Evolutionary conservation across 2,329 filamentous ascomycete species (phyloP), one percentile per base, ranked within the genome.

Genomic region (Cladorrhinum sp.): DNA sequence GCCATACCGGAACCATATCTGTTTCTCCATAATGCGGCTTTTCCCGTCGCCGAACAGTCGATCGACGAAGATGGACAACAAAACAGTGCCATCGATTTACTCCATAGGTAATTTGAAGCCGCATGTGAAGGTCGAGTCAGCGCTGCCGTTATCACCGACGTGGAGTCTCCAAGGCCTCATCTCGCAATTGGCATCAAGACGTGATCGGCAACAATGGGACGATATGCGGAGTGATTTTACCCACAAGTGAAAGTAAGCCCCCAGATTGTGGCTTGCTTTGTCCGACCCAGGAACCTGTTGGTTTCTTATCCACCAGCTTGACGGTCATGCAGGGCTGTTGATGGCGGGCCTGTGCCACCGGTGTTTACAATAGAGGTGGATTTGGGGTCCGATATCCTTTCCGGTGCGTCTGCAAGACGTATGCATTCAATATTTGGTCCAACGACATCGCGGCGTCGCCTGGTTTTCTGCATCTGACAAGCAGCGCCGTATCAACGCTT

Each of bases 341-440:
- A 45, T 45, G 41, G 16, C 13, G 29, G 6, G 29, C 29, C 6
- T 32, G 29, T 32, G 29, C 29, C 7, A 13, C 29, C 7, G 29
- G 29, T 13, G 7, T 52, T 52, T n/a, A n/a, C n/a, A n/a, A n/a
- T n/a, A n/a, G n/a, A n/a, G n/a, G n/a, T n/a, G n/a, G n/a, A n/a
- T n/a, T n/a, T 45, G 52, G 32, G 32, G 52, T 54, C 51, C 51
- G 51, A 45, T 45, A 18, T 22, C 41, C 41, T 10, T 45, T 45
- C 16, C 4, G 36, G 36, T 22, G 7, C 41, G 8, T 22, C 16
- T 45, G 41, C 23, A 36, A 36, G 27, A 53, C 22, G 51, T 27
- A 53, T 29, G 51, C 20, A n/a, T 55, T 55, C 52, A 45, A 55
- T 45, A 55, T 55, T 25, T 13, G 27, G 49, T 24, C 22, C 16